These are phyloP conservation scores for Vigna mungo DNA, from an alignment of 306 rosid species.

Conservation along the genomic window DNA sequence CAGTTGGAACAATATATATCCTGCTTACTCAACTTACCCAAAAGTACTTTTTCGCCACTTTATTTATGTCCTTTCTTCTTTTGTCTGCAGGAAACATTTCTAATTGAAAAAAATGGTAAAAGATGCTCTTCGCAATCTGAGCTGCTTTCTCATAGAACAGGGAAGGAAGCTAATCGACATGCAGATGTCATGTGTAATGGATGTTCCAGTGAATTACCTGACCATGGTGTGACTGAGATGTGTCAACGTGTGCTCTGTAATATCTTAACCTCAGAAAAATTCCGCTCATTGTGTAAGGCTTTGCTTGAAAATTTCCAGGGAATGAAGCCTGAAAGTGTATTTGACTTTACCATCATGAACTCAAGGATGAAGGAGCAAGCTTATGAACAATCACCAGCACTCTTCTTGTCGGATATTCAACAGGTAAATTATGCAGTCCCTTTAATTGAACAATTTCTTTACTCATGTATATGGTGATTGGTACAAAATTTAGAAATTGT, in stretches of 20 bases:
- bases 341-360: slow-evolving; percentile 73
- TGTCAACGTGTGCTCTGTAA: slow-evolving; percentile 65
- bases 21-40: slow-evolving; percentile 33
- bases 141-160: slow-evolving; percentile 50
- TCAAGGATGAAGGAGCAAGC: slow-evolving; percentile 75
- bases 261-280: slow-evolving; percentile 71
- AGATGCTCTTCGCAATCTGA: slow-evolving; percentile 44
- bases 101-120: slow-evolving; percentile 52
- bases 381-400: slow-evolving; percentile 76
- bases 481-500: slow-evolving; percentile 3
- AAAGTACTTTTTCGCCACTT: background rate
- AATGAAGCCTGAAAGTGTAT: slow-evolving; percentile 66
- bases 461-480: slow-evolving; percentile 16
- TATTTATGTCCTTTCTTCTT: slow-evolving; percentile 30
- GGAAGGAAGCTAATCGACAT: slow-evolving; percentile 55
- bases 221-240: slow-evolving; percentile 48
- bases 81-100: slow-evolving; percentile 58
- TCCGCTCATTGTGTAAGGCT: slow-evolving; percentile 69
- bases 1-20: slow-evolving; percentile 40
- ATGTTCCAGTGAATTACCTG: slow-evolving; percentile 56
- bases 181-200: slow-evolving; percentile 53
- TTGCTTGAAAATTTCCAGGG: slow-evolving; percentile 74
- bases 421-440: slow-evolving; percentile 62
- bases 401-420: slow-evolving; percentile 82
- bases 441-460: slow-evolving; percentile 9